phyloP scores from a whole-genome alignment of 2,329 filamentous ascomycete genomes.

The Alternaria conjuncta region DNA sequence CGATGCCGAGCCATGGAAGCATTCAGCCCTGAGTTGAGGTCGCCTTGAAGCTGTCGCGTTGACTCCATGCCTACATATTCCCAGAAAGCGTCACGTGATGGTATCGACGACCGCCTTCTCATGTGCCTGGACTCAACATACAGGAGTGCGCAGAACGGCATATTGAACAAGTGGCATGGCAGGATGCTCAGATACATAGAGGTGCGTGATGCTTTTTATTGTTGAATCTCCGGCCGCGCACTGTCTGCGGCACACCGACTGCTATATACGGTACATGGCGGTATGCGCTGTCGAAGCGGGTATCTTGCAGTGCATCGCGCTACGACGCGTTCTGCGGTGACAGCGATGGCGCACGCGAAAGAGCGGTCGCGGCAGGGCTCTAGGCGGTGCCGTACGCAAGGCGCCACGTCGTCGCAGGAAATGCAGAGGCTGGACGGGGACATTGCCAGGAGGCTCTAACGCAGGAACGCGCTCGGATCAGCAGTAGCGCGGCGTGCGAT shows the following conservation, averaged over 20 bases:
- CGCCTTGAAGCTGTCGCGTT: neutral
- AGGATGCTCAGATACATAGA: neutral
- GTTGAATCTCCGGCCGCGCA: neutral
- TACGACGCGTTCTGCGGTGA: slow-evolving; percentile 1
- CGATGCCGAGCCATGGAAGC: neutral
- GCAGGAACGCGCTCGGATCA: slow-evolving; percentile 31
- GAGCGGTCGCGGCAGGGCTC: slow-evolving; percentile 16
- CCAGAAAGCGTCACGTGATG: neutral
- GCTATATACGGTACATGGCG: slow-evolving; percentile 1
- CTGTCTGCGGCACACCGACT: slow-evolving; percentile 3
- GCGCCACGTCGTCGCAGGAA: slow-evolving; percentile 34
- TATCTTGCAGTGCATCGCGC: neutral
- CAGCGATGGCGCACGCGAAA: slow-evolving; percentile 4
- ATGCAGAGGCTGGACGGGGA: slow-evolving; percentile 34
- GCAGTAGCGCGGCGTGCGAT: slow-evolving; percentile 19
- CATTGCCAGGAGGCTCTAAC: slow-evolving; percentile 21
- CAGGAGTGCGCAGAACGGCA: neutral
- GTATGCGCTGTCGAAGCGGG: slow-evolving; percentile 12
- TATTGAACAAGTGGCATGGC: neutral
- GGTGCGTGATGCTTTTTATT: neutral
- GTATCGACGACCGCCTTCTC: neutral
- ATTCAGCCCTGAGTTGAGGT: neutral
- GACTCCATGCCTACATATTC: neutral
- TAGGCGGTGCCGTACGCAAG: slow-evolving; percentile 18
- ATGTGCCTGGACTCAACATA: neutral